Evolutionary conservation across 768 basidiomycete species (phyloP).

Genomic region (Tylopilus cervinicoccineus): DNA sequence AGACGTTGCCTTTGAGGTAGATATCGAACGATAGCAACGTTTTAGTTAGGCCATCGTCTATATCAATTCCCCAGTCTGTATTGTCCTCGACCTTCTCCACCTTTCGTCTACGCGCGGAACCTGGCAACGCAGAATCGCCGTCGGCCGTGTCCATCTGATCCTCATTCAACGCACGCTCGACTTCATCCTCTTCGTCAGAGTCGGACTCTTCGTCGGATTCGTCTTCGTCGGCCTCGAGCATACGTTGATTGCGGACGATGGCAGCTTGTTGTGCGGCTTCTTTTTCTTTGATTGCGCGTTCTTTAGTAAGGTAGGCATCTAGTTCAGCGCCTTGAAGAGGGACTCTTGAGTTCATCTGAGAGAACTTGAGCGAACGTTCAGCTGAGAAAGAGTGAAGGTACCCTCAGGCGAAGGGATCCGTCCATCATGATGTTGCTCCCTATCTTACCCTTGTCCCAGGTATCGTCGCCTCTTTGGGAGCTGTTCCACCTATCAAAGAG

Average conservation of each 20-base stretch:
- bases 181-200: conserved; percentile 59
- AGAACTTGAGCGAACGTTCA: conserved; percentile 3
- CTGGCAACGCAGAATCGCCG: conserved; percentile 26
- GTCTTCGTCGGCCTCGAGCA: conserved; percentile 93
- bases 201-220: conserved; percentile 73
- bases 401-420: conserved; percentile 61
- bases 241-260: conserved; percentile 74
- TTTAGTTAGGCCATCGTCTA: conserved; percentile 70
- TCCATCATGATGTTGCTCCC: conserved; percentile 85
- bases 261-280: conserved; percentile 85
- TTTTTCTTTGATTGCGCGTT: conserved; percentile 73
- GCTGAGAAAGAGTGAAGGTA: conserved; percentile 28
- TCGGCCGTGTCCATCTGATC: conserved; percentile 44
- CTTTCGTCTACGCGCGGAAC: conserved; percentile 36
- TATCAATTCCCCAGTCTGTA: conserved; percentile 67
- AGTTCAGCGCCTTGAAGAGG: conserved; percentile 87
- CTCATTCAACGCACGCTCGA: conserved; percentile 48
- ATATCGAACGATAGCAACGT: conserved; percentile 90
- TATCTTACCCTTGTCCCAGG: conserved; percentile 88
- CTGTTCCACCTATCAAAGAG: conserved; percentile 87
- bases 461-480: conserved; percentile 72
- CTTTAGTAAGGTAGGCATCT: conserved; percentile 72
- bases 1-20: conserved; percentile 94
- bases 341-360: conserved; percentile 83
- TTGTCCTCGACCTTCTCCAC: conserved; percentile 48